Conservation (phyloP, 106 monocot species). For the Ottelia alismoides region DNA sequence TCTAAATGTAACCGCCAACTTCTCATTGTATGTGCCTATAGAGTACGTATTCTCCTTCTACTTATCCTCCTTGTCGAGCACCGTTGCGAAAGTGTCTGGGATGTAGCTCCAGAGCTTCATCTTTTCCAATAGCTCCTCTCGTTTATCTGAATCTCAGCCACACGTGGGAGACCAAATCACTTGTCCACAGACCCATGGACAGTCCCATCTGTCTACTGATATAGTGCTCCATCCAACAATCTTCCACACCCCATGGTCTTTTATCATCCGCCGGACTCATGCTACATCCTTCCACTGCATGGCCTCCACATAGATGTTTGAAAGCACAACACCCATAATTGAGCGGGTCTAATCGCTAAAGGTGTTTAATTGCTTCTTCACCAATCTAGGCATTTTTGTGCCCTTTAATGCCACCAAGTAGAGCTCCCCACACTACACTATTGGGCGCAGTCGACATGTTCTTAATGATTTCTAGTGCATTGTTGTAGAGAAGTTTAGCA, state of each 20-base stretch:
- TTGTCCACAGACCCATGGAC: constrained; percentile 47
- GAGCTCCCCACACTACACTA: constrained; percentile 53
- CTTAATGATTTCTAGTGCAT: constrained; percentile 30
- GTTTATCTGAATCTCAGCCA: constrained; percentile 23
- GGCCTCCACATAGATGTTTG: too few relatives aligned
- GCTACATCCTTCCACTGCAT: too few relatives aligned
- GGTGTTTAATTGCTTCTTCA: constrained; percentile 33
- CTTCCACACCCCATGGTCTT: too few relatives aligned
- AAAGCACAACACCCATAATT: too few relatives aligned
- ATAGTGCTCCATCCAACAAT: constrained; percentile 54
- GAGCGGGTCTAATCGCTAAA: constrained; percentile 41
- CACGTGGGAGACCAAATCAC: constrained; percentile 27
- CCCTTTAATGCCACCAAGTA: constrained; percentile 48
- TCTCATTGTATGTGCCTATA: constrained; percentile 65
- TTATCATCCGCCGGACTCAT: too few relatives aligned
- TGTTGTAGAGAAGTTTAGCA: constrained; percentile 41
- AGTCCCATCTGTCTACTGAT: constrained; percentile 15
- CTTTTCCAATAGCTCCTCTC: constrained; percentile 37
- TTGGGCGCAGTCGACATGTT: constrained; percentile 49
- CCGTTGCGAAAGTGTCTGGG: constrained; percentile 39
- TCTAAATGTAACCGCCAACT: constrained; percentile 47
- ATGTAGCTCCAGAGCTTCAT: constrained; percentile 34
- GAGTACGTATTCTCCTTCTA: constrained; percentile 39
- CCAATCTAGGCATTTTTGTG: constrained; percentile 42
- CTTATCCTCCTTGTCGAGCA: constrained; percentile 51